Evolutionary conservation across 2,329 filamentous ascomycete genomes (phyloP).

Genomic region (Penicillium sp.): DNA sequence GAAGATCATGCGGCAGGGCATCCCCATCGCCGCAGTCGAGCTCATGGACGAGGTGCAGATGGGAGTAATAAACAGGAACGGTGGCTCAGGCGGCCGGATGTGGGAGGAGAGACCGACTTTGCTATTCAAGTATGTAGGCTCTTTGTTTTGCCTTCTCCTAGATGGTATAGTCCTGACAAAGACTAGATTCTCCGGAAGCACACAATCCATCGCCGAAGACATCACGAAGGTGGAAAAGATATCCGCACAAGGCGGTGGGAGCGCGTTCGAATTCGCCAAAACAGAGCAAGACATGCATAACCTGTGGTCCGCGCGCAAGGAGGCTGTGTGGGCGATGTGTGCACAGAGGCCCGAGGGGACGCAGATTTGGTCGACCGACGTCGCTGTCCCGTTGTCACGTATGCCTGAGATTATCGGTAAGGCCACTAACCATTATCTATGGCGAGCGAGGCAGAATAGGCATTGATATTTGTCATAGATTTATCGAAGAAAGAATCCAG

Average conservation of each 20-base stretch:
- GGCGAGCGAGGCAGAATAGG: no score
- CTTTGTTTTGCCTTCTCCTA: no score
- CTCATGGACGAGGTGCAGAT: slow-evolving; percentile 67
- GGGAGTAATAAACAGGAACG: slow-evolving; percentile 70
- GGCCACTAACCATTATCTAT: slow-evolving; percentile 3
- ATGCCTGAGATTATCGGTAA: slow-evolving; percentile 65
- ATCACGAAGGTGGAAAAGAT: slow-evolving; percentile 72
- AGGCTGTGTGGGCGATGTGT: slow-evolving; percentile 65
- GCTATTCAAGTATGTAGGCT: slow-evolving; percentile 44
- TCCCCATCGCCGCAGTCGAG: slow-evolving; percentile 70
- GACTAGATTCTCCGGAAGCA: slow-evolving; percentile 70
- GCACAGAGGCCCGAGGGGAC: slow-evolving; percentile 59
- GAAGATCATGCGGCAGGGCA: slow-evolving; percentile 65
- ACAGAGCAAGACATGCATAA: slow-evolving; percentile 58
- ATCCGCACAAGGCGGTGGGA: slow-evolving; percentile 67
- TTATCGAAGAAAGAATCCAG: slow-evolving; percentile 89
- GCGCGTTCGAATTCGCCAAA: slow-evolving; percentile 61
- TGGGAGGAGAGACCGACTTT: slow-evolving; percentile 48
- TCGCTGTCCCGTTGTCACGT: slow-evolving; percentile 63
- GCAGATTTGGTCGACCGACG: slow-evolving; percentile 66
- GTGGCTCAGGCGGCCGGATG: slow-evolving; percentile 56
- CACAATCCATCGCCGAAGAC: slow-evolving; percentile 73
- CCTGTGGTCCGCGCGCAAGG: slow-evolving; percentile 65
- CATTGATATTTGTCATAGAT: slow-evolving; percentile 56
- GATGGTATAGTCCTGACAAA: no score